Evolutionary conservation across 2,329 filamentous ascomycete genomes (phyloP), one percentile per base, ranked within the genome.

Genomic region (Pseudocercospora pini-densiflorae): DNA sequence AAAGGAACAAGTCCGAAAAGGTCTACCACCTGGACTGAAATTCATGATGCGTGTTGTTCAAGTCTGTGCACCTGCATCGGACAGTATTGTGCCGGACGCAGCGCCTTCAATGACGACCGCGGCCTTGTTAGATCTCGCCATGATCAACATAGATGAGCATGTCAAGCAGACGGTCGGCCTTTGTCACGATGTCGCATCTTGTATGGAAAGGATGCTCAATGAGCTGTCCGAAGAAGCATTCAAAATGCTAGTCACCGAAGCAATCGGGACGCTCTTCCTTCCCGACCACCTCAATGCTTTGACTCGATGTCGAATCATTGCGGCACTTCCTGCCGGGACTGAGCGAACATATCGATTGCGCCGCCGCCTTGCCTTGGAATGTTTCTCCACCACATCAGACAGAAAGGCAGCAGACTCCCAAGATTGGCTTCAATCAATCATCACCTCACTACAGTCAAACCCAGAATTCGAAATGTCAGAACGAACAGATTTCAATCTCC

Each of bases 401-500:
- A 29, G 55, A 8, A 61, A 51, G 8, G 12, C 31, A 14, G 10
- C 59, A 3, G 59, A 61, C 21, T 19, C 59, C 12, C 55, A 55
- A 19, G 66, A 71, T 21, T 74, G 73, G 71, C 59, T 68, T 0
- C 51, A 45, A 36, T 63, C 61, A 10, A 68, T 83, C n/a, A 60
- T 74, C 68, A 43, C 68, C 3, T 49, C 55, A 9, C 66, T 77
- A 2, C 66, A 64, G 27, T 69, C 64, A 12, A 58, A 59, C 5
- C 77, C 82, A 0, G 81, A 84, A 24, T 90, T 90, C 72, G 75
- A 78, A 23, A 80, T 90, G 70, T 82, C 77, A 3, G 80, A 81
- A 16, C 72, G 82, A 31, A 91, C 89, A 16, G 81, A 97, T 78
- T 97, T 92, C 78, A 81, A 83, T 16, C 84, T 89, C 62, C 85